Conservation (phyloP, 345 rosid genomes). For the Eucalyptus brandiana region DNA sequence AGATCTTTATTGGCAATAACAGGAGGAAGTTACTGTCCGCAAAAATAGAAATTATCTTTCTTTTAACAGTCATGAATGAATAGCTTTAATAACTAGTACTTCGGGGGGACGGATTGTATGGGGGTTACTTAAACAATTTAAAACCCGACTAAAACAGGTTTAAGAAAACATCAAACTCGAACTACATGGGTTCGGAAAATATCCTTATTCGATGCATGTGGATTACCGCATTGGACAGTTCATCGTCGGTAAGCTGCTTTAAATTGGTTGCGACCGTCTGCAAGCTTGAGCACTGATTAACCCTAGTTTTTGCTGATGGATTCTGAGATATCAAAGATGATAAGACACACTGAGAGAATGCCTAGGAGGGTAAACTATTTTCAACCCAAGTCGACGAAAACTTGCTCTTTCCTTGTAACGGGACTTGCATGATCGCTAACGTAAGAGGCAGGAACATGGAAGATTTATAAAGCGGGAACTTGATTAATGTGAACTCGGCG, state of each 20-base stretch:
- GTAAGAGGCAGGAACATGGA: neutral
- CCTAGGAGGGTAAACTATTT: neutral
- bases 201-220: neutral
- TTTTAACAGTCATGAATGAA: neutral
- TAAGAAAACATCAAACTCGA: neutral
- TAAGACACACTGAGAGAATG: neutral
- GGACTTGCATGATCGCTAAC: neutral
- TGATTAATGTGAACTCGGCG: neutral
- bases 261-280: constrained; percentile 3
- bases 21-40: neutral
- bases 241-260: constrained; percentile 1
- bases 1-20: neutral
- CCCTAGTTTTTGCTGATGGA: constrained; percentile 16
- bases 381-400: neutral
- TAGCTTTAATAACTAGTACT: neutral
- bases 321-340: constrained; percentile 9
- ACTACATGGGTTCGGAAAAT: neutral
- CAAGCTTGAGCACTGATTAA: constrained; percentile 8
- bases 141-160: neutral
- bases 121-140: neutral
- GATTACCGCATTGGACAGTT: constrained; percentile 14
- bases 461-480: neutral
- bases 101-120: neutral
- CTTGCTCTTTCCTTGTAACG: neutral
- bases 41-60: neutral